Conservation (phyloP, 345 rosid genomes). For the Cardamine occulta region DNA sequence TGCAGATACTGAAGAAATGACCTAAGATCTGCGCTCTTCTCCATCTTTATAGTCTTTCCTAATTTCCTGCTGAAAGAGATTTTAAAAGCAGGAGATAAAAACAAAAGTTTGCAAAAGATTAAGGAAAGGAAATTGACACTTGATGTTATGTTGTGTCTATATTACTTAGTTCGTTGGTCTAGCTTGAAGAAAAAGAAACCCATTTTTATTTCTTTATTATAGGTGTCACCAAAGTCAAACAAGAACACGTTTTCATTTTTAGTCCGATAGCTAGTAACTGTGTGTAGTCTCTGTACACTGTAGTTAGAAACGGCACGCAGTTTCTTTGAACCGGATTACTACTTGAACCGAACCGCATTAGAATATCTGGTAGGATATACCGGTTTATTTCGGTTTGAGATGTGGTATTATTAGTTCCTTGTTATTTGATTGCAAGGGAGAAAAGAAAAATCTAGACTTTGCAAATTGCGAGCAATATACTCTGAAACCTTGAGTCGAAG, state of each 20-base stretch:
- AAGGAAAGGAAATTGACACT: background rate
- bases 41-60: conserved; percentile 44
- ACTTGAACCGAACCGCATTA: background rate
- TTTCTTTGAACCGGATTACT: background rate
- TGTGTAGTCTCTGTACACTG: background rate
- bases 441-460: background rate
- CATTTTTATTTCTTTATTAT: background rate
- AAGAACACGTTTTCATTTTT: conserved; percentile 26
- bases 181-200: conserved; percentile 21
- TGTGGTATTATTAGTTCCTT: background rate
- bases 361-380: background rate
- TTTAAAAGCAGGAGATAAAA: conserved; percentile 15
- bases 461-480: conserved; percentile 2
- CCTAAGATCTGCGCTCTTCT: conserved; percentile 52
- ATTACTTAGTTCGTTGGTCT: conserved; percentile 32
- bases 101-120: background rate
- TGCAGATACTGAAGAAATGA: conserved; percentile 63
- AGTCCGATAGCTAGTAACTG: background rate
- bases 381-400: conserved; percentile 15
- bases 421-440: background rate
- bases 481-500: conserved; percentile 19
- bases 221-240: conserved; percentile 26
- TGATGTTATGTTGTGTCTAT: background rate
- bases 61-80: conserved; percentile 12
- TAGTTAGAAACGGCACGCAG: background rate